A percentile compares a stretch with the other conserved stretches of the same genome.
Conservation (phyloP, 805 yeast species). For the Metschnikowia koreensis region DNA sequence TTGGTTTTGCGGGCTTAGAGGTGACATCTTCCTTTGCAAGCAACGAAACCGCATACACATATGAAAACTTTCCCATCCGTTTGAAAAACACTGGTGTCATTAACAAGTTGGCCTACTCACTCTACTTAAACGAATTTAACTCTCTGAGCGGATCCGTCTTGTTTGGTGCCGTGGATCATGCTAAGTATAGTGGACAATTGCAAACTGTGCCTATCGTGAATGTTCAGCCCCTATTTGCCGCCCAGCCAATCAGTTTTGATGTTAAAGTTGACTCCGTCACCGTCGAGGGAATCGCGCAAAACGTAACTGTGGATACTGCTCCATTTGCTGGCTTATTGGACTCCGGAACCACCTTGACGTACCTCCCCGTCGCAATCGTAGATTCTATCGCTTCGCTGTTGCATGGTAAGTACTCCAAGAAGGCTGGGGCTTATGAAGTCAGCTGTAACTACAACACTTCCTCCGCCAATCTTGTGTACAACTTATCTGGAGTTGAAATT, state of each 20-base stretch:
- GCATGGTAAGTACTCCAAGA: neutral
- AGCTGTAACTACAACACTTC: constrained; percentile 12
- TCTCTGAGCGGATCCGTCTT: constrained; percentile 22
- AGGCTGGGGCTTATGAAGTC: constrained; percentile 11
- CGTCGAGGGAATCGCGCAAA: constrained; percentile 14
- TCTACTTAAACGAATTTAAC: constrained; percentile 43
- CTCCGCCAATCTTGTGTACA: constrained; percentile 25
- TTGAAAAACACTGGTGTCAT: constrained; percentile 59
- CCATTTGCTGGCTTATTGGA: constrained; percentile 35
- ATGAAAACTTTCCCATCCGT: neutral
- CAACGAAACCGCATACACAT: neutral
- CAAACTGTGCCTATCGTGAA: constrained; percentile 9
- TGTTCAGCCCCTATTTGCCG: constrained; percentile 37
- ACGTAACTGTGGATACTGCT: constrained; percentile 3
- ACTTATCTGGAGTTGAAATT: constrained; percentile 57
- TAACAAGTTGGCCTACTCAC: constrained; percentile 55
- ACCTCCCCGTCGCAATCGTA: constrained; percentile 40
- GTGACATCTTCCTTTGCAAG: neutral
- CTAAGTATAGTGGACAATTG: constrained; percentile 7
- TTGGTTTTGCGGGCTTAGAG: neutral
- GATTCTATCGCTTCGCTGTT: constrained; percentile 12
- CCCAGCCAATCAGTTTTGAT: constrained; percentile 45
- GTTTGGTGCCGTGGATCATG: constrained; percentile 13
- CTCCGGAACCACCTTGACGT: constrained; percentile 52
- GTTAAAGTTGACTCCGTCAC: constrained; percentile 44